Evolutionary conservation across 169 alveolate species (phyloP).

Genomic region (Plasmodium vivax): DNA sequence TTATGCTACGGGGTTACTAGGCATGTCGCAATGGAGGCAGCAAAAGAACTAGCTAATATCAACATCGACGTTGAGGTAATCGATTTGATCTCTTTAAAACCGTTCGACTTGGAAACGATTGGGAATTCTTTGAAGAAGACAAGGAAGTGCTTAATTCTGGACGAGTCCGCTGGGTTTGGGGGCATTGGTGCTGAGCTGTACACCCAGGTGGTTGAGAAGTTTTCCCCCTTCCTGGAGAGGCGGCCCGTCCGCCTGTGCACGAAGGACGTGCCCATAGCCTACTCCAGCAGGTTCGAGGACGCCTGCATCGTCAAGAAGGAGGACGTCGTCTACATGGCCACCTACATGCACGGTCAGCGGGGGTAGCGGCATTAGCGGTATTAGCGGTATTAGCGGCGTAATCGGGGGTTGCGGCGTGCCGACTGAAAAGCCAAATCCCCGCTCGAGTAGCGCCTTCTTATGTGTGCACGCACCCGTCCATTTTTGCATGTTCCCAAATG

Average conservation of each 20-base stretch:
- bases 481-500: neutral
- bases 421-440: neutral
- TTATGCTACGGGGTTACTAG: conserved; percentile 90
- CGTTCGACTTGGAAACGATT: conserved; percentile 90
- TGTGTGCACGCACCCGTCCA: neutral
- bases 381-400: too few relatives aligned
- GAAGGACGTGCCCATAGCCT: conserved; percentile 83
- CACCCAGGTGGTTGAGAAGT: conserved; percentile 81
- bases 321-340: conserved; percentile 79
- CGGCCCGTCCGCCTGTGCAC: conserved; percentile 80
- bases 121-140: conserved; percentile 89
- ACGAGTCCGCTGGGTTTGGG: conserved; percentile 92
- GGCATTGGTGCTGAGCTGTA: conserved; percentile 92
- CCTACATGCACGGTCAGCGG: conserved; percentile 73
- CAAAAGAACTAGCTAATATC: conserved; percentile 83
- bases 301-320: conserved; percentile 78
- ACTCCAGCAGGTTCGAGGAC: conserved; percentile 76
- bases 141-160: conserved; percentile 90
- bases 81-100: conserved; percentile 90
- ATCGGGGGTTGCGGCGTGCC: neutral
- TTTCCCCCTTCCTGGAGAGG: conserved; percentile 74
- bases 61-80: conserved; percentile 91
- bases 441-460: neutral
- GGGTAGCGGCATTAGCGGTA: neutral
- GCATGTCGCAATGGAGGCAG: conserved; percentile 90